Conservation (phyloP, 345 rosid species). For the Eucalyptus sideroxylon region DNA sequence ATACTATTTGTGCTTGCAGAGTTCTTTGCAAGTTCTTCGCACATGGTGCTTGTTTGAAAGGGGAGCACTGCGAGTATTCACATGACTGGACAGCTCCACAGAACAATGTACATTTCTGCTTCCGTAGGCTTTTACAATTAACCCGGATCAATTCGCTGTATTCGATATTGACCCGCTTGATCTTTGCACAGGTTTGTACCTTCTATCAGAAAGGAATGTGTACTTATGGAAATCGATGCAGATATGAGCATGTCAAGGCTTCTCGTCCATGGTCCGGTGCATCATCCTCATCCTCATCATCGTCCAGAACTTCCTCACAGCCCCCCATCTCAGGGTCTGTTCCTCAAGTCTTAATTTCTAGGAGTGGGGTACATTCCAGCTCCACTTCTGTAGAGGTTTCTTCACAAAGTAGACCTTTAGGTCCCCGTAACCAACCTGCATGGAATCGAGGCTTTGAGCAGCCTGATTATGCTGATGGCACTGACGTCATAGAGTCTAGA, state of each 20-base stretch:
- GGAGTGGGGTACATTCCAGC: neutral
- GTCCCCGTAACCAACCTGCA: slow-evolving; percentile 13
- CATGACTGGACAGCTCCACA: slow-evolving; percentile 67
- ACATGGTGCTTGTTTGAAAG: slow-evolving; percentile 89
- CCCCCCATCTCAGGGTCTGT: slow-evolving; percentile 9
- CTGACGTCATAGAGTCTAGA: slow-evolving; percentile 16
- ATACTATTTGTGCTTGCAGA: slow-evolving; percentile 18
- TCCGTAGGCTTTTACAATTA: neutral
- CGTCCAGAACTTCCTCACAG: slow-evolving; percentile 9
- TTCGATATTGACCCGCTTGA: neutral
- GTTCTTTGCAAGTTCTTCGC: slow-evolving; percentile 77
- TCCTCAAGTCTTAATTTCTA: slow-evolving; percentile 5
- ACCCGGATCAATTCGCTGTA: neutral
- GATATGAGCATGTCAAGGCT: slow-evolving; percentile 65
- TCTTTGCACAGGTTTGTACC: slow-evolving; percentile 56
- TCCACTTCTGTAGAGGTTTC: slow-evolving; percentile 20
- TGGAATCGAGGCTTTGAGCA: slow-evolving; percentile 27
- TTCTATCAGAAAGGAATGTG: slow-evolving; percentile 88
- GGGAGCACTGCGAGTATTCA: slow-evolving; percentile 85
- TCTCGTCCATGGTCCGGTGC: slow-evolving; percentile 31
- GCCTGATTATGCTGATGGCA: slow-evolving; percentile 14
- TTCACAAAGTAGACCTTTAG: slow-evolving; percentile 12
- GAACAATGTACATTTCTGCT: slow-evolving; percentile 33
- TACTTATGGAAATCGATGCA: slow-evolving; percentile 71
- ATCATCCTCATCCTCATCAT: slow-evolving; percentile 38